These are phyloP conservation scores for Murraya koenigii DNA, from an alignment of 345 rosid species.

Conservation along the genomic window DNA sequence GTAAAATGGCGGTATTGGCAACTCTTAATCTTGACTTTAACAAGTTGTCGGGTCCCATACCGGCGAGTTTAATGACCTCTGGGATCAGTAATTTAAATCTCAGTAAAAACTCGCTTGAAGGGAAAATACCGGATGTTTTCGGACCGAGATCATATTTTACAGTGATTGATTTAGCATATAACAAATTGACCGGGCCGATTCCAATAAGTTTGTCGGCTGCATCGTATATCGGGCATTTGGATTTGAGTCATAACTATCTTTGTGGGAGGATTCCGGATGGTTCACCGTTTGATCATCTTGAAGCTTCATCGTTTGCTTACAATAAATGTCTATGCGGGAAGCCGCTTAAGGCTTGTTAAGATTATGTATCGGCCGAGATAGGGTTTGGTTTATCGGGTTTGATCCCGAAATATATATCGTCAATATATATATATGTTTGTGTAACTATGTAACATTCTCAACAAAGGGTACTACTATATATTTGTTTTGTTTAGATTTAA, in stretches of 20 bases:
- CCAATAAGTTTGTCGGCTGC: constrained; percentile 59
- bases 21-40: constrained; percentile 79
- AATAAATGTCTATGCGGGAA: constrained; percentile 86
- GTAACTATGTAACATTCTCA: not conserved
- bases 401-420: not conserved
- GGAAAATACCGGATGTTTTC: constrained; percentile 67
- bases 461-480: not conserved
- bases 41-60: constrained; percentile 54
- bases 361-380: not conserved
- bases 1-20: constrained; percentile 79
- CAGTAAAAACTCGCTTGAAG: constrained; percentile 58
- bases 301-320: constrained; percentile 63
- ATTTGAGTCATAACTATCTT: constrained; percentile 82
- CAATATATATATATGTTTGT: not conserved
- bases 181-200: constrained; percentile 56
- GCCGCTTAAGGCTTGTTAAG: constrained; percentile 58
- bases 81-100: constrained; percentile 57
- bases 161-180: constrained; percentile 62
- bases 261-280: constrained; percentile 81
- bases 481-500: not conserved
- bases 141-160: constrained; percentile 74
- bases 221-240: constrained; percentile 73
- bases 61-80: constrained; percentile 53
- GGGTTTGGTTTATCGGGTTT: not conserved
- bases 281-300: constrained; percentile 79